Evolutionary conservation across 1,139 yeast genomes (phyloP).

Genomic region (Arxiozyma bovina): DNA sequence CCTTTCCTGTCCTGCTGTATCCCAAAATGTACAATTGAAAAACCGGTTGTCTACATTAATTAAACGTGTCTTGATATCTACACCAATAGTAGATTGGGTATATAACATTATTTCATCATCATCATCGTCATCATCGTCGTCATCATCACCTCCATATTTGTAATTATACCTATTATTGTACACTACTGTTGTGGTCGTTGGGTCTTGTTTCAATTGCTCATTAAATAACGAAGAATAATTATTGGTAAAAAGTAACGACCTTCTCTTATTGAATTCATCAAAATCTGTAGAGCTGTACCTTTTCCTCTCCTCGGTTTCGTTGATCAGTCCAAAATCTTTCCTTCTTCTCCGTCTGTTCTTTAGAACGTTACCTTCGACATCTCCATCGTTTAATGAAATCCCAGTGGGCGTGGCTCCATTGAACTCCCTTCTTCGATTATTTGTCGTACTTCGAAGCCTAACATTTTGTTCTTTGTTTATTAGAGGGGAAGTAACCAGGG

Average conservation of each 20-base stretch:
- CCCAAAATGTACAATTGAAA: slow-evolving; percentile 47
- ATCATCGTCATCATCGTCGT: slow-evolving; percentile 7
- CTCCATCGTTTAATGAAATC: neutral
- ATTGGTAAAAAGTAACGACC: slow-evolving; percentile 4
- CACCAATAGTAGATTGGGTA: slow-evolving; percentile 47
- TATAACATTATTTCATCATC: slow-evolving; percentile 24
- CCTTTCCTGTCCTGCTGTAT: slow-evolving; percentile 59
- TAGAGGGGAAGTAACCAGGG: neutral
- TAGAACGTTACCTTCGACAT: neutral
- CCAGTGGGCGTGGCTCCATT: neutral
- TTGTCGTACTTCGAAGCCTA: slow-evolving; percentile 5
- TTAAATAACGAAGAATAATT: slow-evolving; percentile 2
- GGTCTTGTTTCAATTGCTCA: neutral
- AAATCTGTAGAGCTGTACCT: slow-evolving; percentile 29
- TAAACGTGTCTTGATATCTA: slow-evolving; percentile 53
- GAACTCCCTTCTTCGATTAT: slow-evolving; percentile 6
- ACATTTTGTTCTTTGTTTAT: slow-evolving; percentile 12
- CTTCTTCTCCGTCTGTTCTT: neutral
- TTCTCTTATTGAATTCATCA: slow-evolving; percentile 19
- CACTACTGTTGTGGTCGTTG: neutral
- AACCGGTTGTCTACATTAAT: slow-evolving; percentile 53
- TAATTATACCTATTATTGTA: neutral
- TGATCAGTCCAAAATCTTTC: neutral
- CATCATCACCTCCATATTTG: neutral
- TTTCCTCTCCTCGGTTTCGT: slow-evolving; percentile 12